Base-by-base conservation (phyloP, 495 filamentous ascomycete genomes). In the Penicillium taxi region DNA sequence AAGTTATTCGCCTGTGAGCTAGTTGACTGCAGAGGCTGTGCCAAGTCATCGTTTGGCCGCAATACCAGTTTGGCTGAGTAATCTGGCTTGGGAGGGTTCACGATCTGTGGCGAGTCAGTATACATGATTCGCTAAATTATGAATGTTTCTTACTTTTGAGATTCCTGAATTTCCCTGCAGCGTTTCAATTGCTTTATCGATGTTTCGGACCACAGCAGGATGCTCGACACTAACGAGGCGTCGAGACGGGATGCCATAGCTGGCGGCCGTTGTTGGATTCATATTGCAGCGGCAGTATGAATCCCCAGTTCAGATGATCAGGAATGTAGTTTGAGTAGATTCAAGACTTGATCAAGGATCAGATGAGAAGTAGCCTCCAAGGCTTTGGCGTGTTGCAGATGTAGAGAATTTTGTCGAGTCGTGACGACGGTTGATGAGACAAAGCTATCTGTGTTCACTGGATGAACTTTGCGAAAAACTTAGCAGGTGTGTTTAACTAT, bases 211-310 rank as follows among this genome's bases (percentile, higher is more conserved):
- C 33, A 93, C 77, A 41, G 80, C 81, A 5, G 93, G 91, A 58
- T 96, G 88, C 52, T 98, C 91, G 15, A 96, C 72, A 39, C 78
- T 80, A 21, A 87, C 73, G 28, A 96, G 66, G 13, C 69, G 67
- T 26, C 74, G 68, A 21, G 66, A 41, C 2, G 85, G 86, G 18
- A 94, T 66, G 0, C 60, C 26, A 42, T 73, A 72, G 64, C 70
- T 73, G 5, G 75, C 72, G 9, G 75, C 72, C 6, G 56, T 64
- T 44, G 5, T n/a, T n/a, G n/a, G n/a, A n/a, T n/a, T n/a, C n/a
- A n/a, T n/a, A n/a, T n/a, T n/a, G n/a, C n/a, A n/a, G n/a, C n/a
- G n/a, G n/a, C n/a, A n/a, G n/a, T n/a, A n/a, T n/a, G n/a, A n/a
- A n/a, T n/a, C n/a, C n/a, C n/a, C n/a, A n/a, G n/a, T n/a, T n/a